A percentile compares a stretch with the other conserved stretches of the same genome.
Evolutionary conservation across 139 green algal genomes (phyloP).

Genomic region (Bryopsis sp.): DNA sequence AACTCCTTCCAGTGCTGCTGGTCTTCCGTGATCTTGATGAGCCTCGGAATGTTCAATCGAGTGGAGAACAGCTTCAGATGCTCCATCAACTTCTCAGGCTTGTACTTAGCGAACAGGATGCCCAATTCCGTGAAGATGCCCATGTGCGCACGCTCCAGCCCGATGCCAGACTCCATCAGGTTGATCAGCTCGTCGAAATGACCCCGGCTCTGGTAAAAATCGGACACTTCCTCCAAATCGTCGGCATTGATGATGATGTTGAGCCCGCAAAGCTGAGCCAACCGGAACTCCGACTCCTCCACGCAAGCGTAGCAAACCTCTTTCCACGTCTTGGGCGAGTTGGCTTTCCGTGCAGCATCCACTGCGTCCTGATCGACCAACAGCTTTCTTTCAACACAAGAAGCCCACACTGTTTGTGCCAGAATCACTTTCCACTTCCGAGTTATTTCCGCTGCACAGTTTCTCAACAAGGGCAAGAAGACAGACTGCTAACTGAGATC

Average conservation of each 20-base stretch:
- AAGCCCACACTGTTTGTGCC: no score
- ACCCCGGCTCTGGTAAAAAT: slow-evolving; percentile 91
- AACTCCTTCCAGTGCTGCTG: slow-evolving; percentile 95
- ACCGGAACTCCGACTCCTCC: slow-evolving; percentile 87
- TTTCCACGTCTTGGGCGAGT: slow-evolving; percentile 90
- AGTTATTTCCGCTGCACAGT: no score
- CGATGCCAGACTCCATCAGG: slow-evolving; percentile 94
- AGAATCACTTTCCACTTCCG: no score
- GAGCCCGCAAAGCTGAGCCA: slow-evolving; percentile 95
- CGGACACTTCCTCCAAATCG: slow-evolving; percentile 88
- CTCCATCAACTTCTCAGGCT: slow-evolving; percentile 92
- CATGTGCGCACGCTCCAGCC: slow-evolving; percentile 97
- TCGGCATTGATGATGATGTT: slow-evolving; percentile 99
- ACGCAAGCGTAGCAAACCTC: slow-evolving; percentile 95
- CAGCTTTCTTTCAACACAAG: no score
- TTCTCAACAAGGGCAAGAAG: no score
- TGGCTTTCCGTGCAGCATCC: slow-evolving; percentile 94
- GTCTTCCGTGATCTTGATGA: slow-evolving; percentile 93
- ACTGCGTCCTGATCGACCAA: slow-evolving; percentile 75
- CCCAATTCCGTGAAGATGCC: slow-evolving; percentile 99
- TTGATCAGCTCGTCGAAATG: slow-evolving; percentile 89
- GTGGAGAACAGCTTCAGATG: slow-evolving; percentile 97
- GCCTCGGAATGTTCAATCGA: slow-evolving; percentile 94
- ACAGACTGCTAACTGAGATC: no score
- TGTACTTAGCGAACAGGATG: slow-evolving; percentile 78